Conservation (phyloP, 2,329 filamentous ascomycete genomes). For the Mollisiaceae sp. region DNA sequence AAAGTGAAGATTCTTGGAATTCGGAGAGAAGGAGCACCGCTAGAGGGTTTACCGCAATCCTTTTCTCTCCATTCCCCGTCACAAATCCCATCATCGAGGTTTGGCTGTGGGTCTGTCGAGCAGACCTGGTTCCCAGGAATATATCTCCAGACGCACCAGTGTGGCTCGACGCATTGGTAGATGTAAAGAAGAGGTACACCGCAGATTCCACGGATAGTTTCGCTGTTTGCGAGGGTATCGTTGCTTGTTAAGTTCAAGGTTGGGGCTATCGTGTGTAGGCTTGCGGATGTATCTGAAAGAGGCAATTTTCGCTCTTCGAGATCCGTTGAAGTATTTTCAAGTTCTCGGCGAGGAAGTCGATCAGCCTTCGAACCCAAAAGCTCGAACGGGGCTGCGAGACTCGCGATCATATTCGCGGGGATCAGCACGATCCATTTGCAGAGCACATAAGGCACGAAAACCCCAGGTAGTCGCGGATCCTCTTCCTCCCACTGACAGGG, state of each 20-base stretch:
- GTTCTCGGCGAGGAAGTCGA: neutral
- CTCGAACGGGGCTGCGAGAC: neutral
- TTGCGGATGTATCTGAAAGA: neutral
- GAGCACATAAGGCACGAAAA: neutral
- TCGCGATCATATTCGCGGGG: neutral
- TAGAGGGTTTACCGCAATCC: neutral
- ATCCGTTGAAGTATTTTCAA: neutral
- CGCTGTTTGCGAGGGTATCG: no score
- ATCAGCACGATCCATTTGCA: constrained; percentile 13
- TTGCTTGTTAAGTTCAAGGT: no score
- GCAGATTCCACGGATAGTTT: no score
- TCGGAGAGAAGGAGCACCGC: neutral
- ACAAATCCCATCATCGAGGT: no score
- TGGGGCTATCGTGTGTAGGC: no score
- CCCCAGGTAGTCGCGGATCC: neutral
- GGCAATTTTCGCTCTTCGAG: no score
- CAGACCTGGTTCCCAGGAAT: no score
- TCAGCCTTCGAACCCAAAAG: neutral
- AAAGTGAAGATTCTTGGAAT: constrained; percentile 2
- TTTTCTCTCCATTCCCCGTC: no score
- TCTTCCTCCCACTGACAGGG: constrained; percentile 8
- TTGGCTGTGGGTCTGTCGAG: no score
- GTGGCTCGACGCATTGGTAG: no score
- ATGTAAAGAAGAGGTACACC: no score
- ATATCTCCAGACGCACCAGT: no score